These are phyloP conservation scores for Pichia sp. DNA, from an alignment of 1,139 yeast species.

Conservation along the genomic window DNA sequence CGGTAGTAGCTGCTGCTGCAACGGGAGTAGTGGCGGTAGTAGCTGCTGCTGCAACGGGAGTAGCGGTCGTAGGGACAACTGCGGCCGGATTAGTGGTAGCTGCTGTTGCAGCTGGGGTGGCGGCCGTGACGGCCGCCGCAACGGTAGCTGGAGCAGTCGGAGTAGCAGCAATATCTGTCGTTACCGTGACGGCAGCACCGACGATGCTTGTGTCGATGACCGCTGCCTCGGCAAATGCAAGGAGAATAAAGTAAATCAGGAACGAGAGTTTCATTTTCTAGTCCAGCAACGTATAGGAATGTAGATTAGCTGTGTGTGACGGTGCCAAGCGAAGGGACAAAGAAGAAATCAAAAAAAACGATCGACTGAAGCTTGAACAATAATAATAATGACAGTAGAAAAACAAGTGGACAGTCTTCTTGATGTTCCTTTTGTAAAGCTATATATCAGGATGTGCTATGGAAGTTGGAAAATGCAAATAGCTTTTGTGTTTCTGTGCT, in stretches of 20 bases:
- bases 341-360: too few species aligned
- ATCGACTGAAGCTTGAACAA: too few species aligned
- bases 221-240: constrained; percentile 1
- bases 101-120: constrained; percentile 1
- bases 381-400: too few species aligned
- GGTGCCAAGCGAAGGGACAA: too few species aligned
- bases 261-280: background rate
- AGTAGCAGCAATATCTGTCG: background rate
- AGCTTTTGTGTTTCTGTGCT: too few species aligned
- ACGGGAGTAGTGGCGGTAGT: background rate
- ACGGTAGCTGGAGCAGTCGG: background rate
- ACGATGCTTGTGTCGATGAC: background rate
- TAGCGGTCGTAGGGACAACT: background rate
- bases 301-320: background rate
- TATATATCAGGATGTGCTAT: too few species aligned
- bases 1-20: background rate
- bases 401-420: too few species aligned
- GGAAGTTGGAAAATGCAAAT: too few species aligned
- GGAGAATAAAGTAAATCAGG: background rate
- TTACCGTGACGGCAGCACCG: background rate
- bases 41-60: background rate
- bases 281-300: background rate
- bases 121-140: background rate
- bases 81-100: background rate
- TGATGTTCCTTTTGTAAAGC: too few species aligned